phyloP scores from a whole-genome alignment of 768 basidiomycete genomes.

The Strobilomyces echinocephalus region DNA sequence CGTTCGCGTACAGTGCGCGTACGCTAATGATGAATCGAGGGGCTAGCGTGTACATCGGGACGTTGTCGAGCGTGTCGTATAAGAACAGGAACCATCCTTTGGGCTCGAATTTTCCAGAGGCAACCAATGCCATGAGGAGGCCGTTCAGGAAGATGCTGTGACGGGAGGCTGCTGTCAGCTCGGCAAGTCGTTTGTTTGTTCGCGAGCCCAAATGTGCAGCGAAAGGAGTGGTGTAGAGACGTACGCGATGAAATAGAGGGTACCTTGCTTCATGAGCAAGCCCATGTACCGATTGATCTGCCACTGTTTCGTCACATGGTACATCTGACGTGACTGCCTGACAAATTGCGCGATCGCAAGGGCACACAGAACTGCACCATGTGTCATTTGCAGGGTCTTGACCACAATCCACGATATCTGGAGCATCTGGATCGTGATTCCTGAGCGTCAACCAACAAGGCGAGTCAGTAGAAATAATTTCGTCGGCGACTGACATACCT shows the following conservation, averaged over 20 bases:
- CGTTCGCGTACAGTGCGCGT: background rate
- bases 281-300: background rate
- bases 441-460: too few species aligned
- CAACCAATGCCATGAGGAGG: background rate
- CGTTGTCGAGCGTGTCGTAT: background rate
- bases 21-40: conserved; percentile 1
- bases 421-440: too few species aligned
- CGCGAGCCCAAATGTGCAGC: too few species aligned
- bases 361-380: background rate
- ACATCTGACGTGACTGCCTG: background rate
- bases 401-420: too few species aligned
- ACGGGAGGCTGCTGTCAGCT: background rate
- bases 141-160: background rate
- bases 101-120: background rate
- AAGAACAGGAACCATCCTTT: background rate
- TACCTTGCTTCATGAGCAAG: background rate
- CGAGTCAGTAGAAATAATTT: too few species aligned
- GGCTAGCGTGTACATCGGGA: background rate
- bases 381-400: too few species aligned
- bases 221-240: too few species aligned
- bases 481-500: too few species aligned
- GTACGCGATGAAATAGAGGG: background rate
- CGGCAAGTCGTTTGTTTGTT: too few species aligned
- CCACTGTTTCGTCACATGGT: background rate
- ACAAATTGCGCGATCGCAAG: background rate